Percentiles rank a stretch among this genome's conserved stretches.
Conservation (phyloP, 495 filamentous ascomycete genomes). For the Thozetella sp. region DNA sequence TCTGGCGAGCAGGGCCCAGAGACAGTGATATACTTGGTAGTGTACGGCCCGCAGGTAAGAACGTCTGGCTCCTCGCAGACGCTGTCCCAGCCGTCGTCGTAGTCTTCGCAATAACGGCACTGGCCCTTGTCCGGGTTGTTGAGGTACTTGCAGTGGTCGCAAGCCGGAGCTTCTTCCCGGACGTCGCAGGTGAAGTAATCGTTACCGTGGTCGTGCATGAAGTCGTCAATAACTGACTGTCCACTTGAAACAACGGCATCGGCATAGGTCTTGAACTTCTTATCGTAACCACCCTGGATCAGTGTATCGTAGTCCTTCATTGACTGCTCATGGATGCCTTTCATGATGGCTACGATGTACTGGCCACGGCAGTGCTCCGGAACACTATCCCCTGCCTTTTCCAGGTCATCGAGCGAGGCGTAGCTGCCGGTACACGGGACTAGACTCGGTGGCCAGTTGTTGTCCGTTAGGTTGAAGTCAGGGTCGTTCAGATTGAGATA, state of each 20-base stretch:
- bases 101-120: constrained; percentile 6
- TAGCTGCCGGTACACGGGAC: background rate
- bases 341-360: constrained; percentile 3
- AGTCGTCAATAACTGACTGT: background rate
- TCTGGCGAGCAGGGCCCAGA: background rate
- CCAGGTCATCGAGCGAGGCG: background rate
- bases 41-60: background rate
- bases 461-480: background rate
- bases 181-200: constrained; percentile 7
- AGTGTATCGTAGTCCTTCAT: constrained; percentile 6
- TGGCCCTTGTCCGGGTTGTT: background rate
- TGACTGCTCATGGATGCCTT: background rate
- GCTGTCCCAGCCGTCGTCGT: background rate
- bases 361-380: too few relatives aligned
- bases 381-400: background rate
- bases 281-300: constrained; percentile 6
- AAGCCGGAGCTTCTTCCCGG: background rate
- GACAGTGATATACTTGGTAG: background rate
- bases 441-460: background rate
- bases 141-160: background rate
- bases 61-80: background rate
- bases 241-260: background rate
- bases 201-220: constrained; percentile 6
- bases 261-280: constrained; percentile 6
- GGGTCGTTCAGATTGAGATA: background rate